Conservation (phyloP, 2,329 filamentous ascomycete species). For the Ceratocystiopsis sp. region DNA sequence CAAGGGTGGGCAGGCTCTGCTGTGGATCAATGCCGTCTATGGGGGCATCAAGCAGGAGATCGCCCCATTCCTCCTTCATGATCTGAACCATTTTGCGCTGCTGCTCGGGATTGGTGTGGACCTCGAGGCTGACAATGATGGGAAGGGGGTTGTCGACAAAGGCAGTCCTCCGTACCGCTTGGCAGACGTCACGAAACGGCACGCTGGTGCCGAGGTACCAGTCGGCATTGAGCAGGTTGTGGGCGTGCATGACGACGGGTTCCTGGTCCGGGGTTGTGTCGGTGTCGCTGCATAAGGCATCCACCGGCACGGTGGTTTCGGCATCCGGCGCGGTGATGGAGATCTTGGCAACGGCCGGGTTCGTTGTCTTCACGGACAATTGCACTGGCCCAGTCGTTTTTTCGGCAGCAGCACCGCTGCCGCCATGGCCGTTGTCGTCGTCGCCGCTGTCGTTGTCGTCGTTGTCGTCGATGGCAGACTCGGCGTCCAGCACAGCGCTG, state of each 20-base stretch:
- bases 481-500: slow-evolving; percentile 3
- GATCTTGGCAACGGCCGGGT: slow-evolving; percentile 2
- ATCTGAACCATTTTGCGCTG: slow-evolving; percentile 88
- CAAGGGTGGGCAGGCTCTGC: slow-evolving; percentile 48
- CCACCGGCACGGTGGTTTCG: slow-evolving; percentile 4
- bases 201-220: slow-evolving; percentile 78
- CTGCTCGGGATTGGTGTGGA: slow-evolving; percentile 67
- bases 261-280: slow-evolving; percentile 32
- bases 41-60: slow-evolving; percentile 47
- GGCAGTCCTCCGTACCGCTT: slow-evolving; percentile 59
- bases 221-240: slow-evolving; percentile 15
- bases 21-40: slow-evolving; percentile 33
- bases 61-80: slow-evolving; percentile 77
- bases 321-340: slow-evolving; percentile 5
- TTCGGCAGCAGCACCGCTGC: too few species aligned
- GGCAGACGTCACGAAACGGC: slow-evolving; percentile 73
- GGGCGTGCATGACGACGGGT: slow-evolving; percentile 62
- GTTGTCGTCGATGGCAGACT: slow-evolving; percentile 6
- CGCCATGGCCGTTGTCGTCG: too few species aligned
- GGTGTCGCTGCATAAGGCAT: slow-evolving; percentile 3
- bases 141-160: slow-evolving; percentile 64
- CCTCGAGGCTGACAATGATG: slow-evolving; percentile 81
- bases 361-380: too few species aligned
- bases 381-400: too few species aligned
- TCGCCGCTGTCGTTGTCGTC: slow-evolving; percentile 2